Evolutionary conservation across 2,329 filamentous ascomycete species (phyloP), one percentile per base, ranked within the genome.

Genomic region (Cytospora mali): DNA sequence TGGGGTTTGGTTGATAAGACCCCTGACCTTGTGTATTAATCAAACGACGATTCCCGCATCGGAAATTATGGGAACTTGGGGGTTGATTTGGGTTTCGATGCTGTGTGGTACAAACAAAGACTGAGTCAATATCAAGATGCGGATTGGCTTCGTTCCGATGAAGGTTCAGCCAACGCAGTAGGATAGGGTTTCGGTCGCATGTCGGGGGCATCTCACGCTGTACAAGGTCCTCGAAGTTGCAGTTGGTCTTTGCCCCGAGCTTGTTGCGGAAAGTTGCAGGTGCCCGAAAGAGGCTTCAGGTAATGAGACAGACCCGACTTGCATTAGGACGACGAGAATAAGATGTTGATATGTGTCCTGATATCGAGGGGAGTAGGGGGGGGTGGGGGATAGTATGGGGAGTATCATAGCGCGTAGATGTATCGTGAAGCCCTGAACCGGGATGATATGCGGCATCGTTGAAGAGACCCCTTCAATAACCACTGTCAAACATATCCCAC

Each of bases 401-500:
- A n/a, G 13, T 39, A 11, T 39, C 16, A 39, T 39, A 18, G 35
- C 16, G 35, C 35, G 4, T 11, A 39, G 35, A 6, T 39, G 1
- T n/a, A 18, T n/a, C 2, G 35, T 18, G 2, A 18, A 39, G 16
- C 33, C 33, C 13, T 35, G 33, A 18, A 16, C 6, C 18, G 33
- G 4, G 13, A 33, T 35, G 14, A 7, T 7, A 16, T 35, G 33
- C 6, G 7, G 33, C 33, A 35, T 39, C 35, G n/a, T n/a, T n/a
- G n/a, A n/a, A 39, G 4, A 10, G 35, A 53, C 23, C 13, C 1
- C 9, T 10, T 53, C 35, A 59, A 48, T 53, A 48, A 21, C 46
- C 52, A 39, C 49, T 59, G 10, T 58, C 53, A 25, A 62, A 62
- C 60, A 62, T 62, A 21, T 62, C 60, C 60, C 60, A 62, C 46